These are phyloP conservation scores for Paxillus ammoniavirescens DNA, from an alignment of 768 basidiomycete genomes.

Conservation along the genomic window DNA sequence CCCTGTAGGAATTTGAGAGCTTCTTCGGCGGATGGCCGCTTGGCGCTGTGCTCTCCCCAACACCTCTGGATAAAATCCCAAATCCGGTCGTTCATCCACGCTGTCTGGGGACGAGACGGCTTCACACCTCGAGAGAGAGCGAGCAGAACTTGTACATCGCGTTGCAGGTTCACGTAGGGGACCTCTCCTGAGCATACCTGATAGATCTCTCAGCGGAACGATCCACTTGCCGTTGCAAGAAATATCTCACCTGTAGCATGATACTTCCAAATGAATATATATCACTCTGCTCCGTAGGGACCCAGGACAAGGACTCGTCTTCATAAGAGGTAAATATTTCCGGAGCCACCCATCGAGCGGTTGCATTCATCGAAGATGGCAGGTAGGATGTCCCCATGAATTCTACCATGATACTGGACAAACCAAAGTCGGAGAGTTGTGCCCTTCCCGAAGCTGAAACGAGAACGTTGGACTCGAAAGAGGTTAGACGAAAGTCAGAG, in stretches of 20 bases:
- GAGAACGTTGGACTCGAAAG: slow-evolving; percentile 42
- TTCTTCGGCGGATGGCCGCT: neutral
- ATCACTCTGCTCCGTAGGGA: slow-evolving; percentile 1
- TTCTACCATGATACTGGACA: slow-evolving; percentile 19
- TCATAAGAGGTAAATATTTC: slow-evolving; percentile 32
- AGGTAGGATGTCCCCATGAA: slow-evolving; percentile 10
- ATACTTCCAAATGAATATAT: slow-evolving; percentile 28
- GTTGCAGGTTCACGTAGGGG: slow-evolving; percentile 9
- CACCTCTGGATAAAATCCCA: slow-evolving; percentile 10
- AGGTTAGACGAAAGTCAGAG: neutral
- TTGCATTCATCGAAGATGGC: slow-evolving; percentile 19
- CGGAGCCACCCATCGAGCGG: slow-evolving; percentile 44
- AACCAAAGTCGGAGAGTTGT: slow-evolving; percentile 45
- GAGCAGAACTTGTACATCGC: slow-evolving; percentile 8
- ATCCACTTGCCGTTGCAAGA: slow-evolving; percentile 4
- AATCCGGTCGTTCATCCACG: neutral
- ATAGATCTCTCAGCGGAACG: neutral
- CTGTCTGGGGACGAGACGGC: neutral
- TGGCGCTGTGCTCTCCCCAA: neutral
- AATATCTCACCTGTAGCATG: slow-evolving; percentile 12
- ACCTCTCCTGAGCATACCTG: slow-evolving; percentile 9
- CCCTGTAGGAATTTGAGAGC: neutral
- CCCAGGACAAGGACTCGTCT: neutral
- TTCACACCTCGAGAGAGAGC: slow-evolving; percentile 2
- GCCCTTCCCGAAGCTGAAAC: slow-evolving; percentile 34